Conservation (phyloP, 306 rosid species). For the Herpetospermum pedunculosum region DNA sequence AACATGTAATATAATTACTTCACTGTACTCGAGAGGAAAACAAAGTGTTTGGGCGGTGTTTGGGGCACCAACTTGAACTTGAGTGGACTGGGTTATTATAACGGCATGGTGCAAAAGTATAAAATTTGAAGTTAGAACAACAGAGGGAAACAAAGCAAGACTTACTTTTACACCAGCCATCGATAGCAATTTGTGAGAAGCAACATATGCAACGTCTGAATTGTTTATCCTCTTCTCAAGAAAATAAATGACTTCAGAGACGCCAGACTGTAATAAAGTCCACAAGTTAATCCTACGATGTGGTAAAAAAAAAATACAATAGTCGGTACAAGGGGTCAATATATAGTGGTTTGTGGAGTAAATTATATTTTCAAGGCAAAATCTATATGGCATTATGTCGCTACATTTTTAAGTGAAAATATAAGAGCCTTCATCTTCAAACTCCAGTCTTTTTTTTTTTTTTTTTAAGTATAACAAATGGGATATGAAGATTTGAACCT, state of each 20-base stretch:
- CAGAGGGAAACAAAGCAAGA: background rate
- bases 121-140: background rate
- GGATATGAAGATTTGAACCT: no score
- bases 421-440: background rate
- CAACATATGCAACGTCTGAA: conserved; percentile 47
- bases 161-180: conserved; percentile 89
- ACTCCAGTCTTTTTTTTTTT: no score
- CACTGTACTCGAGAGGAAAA: background rate
- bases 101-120: background rate
- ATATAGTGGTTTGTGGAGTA: background rate
- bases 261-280: conserved; percentile 61
- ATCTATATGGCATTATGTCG: background rate
- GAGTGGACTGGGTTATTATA: no score
- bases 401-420: background rate
- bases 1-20: background rate
- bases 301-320: background rate
- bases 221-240: conserved; percentile 63
- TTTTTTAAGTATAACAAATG: no score
- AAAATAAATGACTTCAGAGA: conserved; percentile 68
- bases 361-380: background rate
- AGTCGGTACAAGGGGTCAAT: background rate
- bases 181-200: conserved; percentile 71
- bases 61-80: no score
- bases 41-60: background rate
- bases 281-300: background rate